Conservation (phyloP, 2,329 filamentous ascomycete species). For the Cordyceps pruinosa region DNA sequence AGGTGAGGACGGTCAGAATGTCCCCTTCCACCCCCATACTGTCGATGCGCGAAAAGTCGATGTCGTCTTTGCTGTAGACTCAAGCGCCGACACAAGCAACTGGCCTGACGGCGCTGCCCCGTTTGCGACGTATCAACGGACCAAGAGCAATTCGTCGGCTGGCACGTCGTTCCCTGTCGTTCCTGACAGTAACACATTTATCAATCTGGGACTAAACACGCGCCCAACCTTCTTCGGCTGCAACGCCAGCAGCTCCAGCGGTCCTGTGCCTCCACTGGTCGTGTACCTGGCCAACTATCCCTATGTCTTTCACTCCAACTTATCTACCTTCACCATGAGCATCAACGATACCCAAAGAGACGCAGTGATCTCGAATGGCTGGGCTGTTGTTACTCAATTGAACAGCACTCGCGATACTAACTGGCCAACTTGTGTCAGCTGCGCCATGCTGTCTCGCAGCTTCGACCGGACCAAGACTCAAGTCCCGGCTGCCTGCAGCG, state of each 20-base stretch:
- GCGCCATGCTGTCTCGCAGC: slow-evolving; percentile 74
- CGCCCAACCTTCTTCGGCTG: slow-evolving; percentile 60
- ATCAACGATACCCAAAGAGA: slow-evolving; percentile 64
- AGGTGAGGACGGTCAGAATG: slow-evolving; percentile 71
- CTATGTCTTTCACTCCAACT: slow-evolving; percentile 70
- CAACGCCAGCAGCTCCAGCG: slow-evolving; percentile 47
- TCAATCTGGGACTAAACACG: slow-evolving; percentile 51
- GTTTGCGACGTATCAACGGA: slow-evolving; percentile 49
- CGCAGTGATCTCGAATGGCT: slow-evolving; percentile 79
- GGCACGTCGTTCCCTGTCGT: slow-evolving; percentile 52
- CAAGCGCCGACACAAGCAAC: slow-evolving; percentile 51
- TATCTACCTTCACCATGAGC: slow-evolving; percentile 64
- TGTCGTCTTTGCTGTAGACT: slow-evolving; percentile 59
- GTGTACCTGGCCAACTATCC: slow-evolving; percentile 79
- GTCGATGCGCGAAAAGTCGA: slow-evolving; percentile 46
- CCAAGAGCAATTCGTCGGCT: slow-evolving; percentile 40
- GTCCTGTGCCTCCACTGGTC: slow-evolving; percentile 54
- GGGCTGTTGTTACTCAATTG: slow-evolving; percentile 72
- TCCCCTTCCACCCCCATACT: slow-evolving; percentile 63
- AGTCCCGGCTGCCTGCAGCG: slow-evolving; percentile 63
- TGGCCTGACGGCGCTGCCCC: slow-evolving; percentile 58
- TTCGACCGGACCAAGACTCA: slow-evolving; percentile 62
- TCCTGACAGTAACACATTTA: slow-evolving; percentile 48
- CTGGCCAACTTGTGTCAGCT: slow-evolving; percentile 82
- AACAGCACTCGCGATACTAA: slow-evolving; percentile 67